Base-by-base conservation (phyloP, 1,284 basidiomycete species). In the Irpex lacteus region DNA sequence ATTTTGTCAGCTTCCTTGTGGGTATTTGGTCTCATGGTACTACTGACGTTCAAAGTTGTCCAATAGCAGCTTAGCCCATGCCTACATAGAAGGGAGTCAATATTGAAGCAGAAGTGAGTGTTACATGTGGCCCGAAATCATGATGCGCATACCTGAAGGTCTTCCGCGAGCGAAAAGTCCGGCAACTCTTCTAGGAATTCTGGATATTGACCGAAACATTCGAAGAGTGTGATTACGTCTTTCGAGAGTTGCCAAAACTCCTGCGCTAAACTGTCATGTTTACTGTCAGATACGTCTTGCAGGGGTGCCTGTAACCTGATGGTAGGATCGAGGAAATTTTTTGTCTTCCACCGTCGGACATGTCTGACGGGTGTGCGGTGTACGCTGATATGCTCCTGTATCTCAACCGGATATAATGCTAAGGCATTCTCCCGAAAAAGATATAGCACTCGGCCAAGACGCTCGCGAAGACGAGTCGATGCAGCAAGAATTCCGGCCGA, bases 401-500 rank as follows among this genome's bases (percentile, higher is more conserved):
- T 76, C 68, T 87, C 88, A n/a, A 84, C 80, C 6, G 88, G 88
- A 67, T 89, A 91, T 15, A 91, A 78, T 65, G 87, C 84, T n/a
- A 87, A 85, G 1, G 88, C 87, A 68, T 90, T 91, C 72, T 88
- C 84, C 58, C 83, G 85, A 74, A 88, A 89, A 5, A 90, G 80
- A 70, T 82, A 85, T 4, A 88, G 78, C 13, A 90, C 78, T 67
- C 87, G 85, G 2, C 85, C 83, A 13, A 91, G 78, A 13, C 87
- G 82, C 67, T 86, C 84, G 18, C 89, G 85, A 19, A 91, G 80
- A 67, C 85, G 82, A 71, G 84, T 89, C 0, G 87, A 84, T 8
- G 88, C 89, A 6, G 88, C 88, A 7, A 90, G 80, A 66, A 91
- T 89, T 9, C 86, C 88, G 32, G 89, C 87, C 3, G 88, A 90